phyloP scores from a whole-genome alignment of 495 filamentous ascomycete genomes.

The Darksidea phi region DNA sequence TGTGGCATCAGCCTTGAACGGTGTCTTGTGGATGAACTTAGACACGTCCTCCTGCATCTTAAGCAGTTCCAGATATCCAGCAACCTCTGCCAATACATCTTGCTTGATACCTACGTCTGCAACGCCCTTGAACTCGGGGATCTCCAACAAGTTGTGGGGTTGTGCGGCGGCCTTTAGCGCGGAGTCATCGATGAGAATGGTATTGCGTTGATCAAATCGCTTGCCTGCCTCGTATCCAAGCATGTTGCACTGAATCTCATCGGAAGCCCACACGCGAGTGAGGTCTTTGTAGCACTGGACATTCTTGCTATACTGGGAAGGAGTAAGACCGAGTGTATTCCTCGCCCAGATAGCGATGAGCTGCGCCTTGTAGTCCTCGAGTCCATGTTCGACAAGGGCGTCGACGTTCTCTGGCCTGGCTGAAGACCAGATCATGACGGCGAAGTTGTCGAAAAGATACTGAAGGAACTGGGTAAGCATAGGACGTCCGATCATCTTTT shows the following conservation, averaged over 20 bases:
- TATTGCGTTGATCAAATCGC: slow-evolving; percentile 78
- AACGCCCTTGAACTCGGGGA: slow-evolving; percentile 67
- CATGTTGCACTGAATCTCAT: slow-evolving; percentile 52
- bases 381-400: slow-evolving; percentile 56
- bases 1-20: slow-evolving; percentile 35
- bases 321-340: slow-evolving; percentile 67
- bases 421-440: slow-evolving; percentile 88
- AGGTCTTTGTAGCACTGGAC: slow-evolving; percentile 88
- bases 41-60: slow-evolving; percentile 47
- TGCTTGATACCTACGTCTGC: slow-evolving; percentile 27
- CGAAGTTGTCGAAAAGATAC: slow-evolving; percentile 57
- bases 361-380: slow-evolving; percentile 45
- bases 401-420: slow-evolving; percentile 69
- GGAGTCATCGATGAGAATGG: slow-evolving; percentile 84
- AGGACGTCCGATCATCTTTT: slow-evolving; percentile 60
- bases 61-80: slow-evolving; percentile 46
- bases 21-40: slow-evolving; percentile 34
- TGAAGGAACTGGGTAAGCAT: slow-evolving; percentile 66
- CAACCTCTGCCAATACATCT: slow-evolving; percentile 43
- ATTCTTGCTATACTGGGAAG: slow-evolving; percentile 62
- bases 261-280: slow-evolving; percentile 64
- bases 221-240: slow-evolving; percentile 41
- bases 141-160: slow-evolving; percentile 76
- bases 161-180: slow-evolving; percentile 73
- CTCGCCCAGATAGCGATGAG: slow-evolving; percentile 78